Base-by-base conservation (phyloP, 148 eudicot species). In the Vaccinium vitisidaea region DNA sequence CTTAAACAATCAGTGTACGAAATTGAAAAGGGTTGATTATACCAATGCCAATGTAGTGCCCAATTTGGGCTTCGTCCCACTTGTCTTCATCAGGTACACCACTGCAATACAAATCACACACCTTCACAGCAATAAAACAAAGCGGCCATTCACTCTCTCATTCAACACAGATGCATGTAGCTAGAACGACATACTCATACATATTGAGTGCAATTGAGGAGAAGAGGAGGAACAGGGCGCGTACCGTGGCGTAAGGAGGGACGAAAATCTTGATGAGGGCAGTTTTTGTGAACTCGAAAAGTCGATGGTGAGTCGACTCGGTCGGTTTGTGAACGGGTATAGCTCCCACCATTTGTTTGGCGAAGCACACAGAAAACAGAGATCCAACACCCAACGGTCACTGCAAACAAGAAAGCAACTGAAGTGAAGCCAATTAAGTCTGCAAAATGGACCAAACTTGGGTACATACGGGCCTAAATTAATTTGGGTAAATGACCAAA, bases 31-130 rank as follows among this genome's bases (percentile, higher is more conserved):
- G 18, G 46, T 48, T 30, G 43, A 73, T 7, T 10, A 21, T 94
- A 97, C 98, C 99, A 73, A 97, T 90, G 81, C 96, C 99, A 56
- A 95, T 92, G 88, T 88, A 97, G 89, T 94, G 96, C 61, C 93
- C 92, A 59, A 97, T 97, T 77, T 89, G 92, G 89, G 98, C 96
- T 75, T 95, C 92, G 50, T 90, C 98, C 90, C 93, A 97, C 85
- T 93, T 97, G 63, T 90, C 92, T 21, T 88, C 96, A 79, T 97
- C 94, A 11, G 91, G 83, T 3, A 97, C 96, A 36, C 87, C 88
- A 32, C 94, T 96, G 71, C 98, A 97, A 77, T 91, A 95, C 85
- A 97, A 83, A 83, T 97, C 98, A 74, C 98, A 93, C 15, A 94
- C 94, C 95, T 92, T 61, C 84, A 83, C 74, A 59, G 75, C 21